Conservation (phyloP, 495 filamentous ascomycete species). For the Trichoderma reesei region DNA sequence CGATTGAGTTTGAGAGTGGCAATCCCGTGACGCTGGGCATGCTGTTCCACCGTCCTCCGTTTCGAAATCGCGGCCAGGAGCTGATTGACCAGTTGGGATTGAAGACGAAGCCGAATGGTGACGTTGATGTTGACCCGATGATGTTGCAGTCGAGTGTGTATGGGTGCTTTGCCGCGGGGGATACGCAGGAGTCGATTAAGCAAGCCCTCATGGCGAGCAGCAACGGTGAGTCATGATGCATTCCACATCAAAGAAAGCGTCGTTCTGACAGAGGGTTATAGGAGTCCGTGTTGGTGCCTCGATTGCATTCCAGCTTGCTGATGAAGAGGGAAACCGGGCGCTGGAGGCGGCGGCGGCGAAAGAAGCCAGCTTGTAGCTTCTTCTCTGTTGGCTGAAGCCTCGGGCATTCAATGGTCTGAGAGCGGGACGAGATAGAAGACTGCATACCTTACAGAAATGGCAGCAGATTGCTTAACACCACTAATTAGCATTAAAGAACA, state of each 20-base stretch:
- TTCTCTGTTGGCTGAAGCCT: not conserved
- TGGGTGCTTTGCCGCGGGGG: conserved; percentile 20
- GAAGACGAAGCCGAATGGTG: conserved; percentile 11
- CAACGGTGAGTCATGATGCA: not conserved
- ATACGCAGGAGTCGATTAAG: conserved; percentile 4
- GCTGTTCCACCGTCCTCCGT: conserved; percentile 14
- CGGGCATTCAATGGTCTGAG: too few relatives aligned
- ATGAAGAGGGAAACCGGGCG: not conserved
- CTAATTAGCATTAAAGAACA: too few relatives aligned
- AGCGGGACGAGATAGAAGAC: too few relatives aligned
- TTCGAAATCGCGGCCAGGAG: conserved; percentile 10
- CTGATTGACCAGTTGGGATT: conserved; percentile 19
- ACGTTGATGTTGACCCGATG: conserved; percentile 13
- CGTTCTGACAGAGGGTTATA: not conserved
- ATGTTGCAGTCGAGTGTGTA: conserved; percentile 15
- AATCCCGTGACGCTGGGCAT: conserved; percentile 14
- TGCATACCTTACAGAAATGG: too few relatives aligned
- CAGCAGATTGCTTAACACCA: too few relatives aligned
- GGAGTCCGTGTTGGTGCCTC: not conserved
- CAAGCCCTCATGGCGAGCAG: not conserved
- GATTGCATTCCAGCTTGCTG: not conserved
- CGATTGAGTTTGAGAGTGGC: conserved; percentile 16
- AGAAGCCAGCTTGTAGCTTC: not conserved
- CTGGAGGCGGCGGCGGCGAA: not conserved
- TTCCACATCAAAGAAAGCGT: not conserved